phyloP scores from a whole-genome alignment of 2,329 filamentous ascomycete genomes.

The Aspergillus pseudotamarii region DNA sequence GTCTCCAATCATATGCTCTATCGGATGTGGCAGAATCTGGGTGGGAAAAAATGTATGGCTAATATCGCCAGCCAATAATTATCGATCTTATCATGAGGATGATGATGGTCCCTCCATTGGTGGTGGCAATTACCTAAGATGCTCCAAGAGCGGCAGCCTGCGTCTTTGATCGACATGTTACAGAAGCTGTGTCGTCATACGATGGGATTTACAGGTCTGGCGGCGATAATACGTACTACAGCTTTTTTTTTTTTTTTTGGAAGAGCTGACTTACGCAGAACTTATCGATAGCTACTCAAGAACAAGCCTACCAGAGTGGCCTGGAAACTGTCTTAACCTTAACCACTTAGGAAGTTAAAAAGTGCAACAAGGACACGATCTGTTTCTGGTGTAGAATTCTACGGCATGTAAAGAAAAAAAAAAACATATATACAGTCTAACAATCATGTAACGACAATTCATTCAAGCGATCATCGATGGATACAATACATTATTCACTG shows the following conservation, averaged over 20 bases:
- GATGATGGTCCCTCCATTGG: not conserved
- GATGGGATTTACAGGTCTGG: too few species aligned
- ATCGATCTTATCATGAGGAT: not conserved
- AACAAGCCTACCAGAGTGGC: not conserved
- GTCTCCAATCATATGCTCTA: not conserved
- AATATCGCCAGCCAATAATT: not conserved
- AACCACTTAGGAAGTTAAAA: not conserved
- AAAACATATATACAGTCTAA: constrained; percentile 1
- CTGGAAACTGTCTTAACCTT: not conserved
- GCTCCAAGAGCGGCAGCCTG: not conserved
- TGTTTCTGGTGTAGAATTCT: not conserved
- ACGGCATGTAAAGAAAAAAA: not conserved
- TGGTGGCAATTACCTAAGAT: not conserved
- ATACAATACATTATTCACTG: constrained; percentile 39
- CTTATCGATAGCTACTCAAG: not conserved
- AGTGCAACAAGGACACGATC: not conserved
- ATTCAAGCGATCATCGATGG: constrained; percentile 27
- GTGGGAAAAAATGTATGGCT: not conserved
- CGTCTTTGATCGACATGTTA: not conserved
- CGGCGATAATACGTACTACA: too few species aligned
- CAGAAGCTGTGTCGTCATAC: not conserved
- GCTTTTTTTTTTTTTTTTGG: too few species aligned
- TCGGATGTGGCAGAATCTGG: not conserved
- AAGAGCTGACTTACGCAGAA: not conserved
- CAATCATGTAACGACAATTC: constrained; percentile 15